phyloP scores from a whole-genome alignment of 371 early-diverging fungal species.

The Zychaea mexicana region DNA sequence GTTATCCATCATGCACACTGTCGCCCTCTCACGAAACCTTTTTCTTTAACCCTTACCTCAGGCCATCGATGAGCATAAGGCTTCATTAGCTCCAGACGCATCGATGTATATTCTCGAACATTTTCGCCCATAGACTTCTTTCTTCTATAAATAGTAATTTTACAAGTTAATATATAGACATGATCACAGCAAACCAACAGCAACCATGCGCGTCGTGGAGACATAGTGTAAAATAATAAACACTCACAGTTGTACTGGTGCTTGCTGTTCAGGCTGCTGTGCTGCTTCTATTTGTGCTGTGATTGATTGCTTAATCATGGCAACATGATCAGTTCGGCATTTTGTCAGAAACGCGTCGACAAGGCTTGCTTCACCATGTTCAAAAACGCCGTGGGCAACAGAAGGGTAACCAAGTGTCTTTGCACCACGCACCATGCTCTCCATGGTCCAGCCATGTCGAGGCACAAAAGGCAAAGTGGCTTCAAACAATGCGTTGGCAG shows the following conservation, averaged over 20 bases:
- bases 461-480: constrained; percentile 71
- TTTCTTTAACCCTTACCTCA: constrained; percentile 51
- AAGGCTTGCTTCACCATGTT: constrained; percentile 71
- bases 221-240: background rate
- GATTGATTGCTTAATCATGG: constrained; percentile 40
- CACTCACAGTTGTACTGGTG: background rate
- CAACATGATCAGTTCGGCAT: constrained; percentile 58
- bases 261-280: background rate
- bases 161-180: background rate
- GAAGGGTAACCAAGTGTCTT: constrained; percentile 70
- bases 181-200: background rate
- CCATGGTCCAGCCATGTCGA: constrained; percentile 74
- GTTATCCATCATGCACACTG: too few relatives aligned
- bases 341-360: constrained; percentile 77
- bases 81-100: constrained; percentile 72
- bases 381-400: constrained; percentile 73
- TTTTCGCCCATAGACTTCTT: constrained; percentile 56
- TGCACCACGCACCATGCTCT: constrained; percentile 71
- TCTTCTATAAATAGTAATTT: constrained; percentile 7
- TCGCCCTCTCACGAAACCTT: background rate
- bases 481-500: constrained; percentile 51
- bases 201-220: too few relatives aligned
- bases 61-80: constrained; percentile 83
- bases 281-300: background rate
- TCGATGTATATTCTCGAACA: constrained; percentile 64